Base-by-base conservation (phyloP, 2,329 filamentous ascomycete genomes). In the Venturia nashicola region DNA sequence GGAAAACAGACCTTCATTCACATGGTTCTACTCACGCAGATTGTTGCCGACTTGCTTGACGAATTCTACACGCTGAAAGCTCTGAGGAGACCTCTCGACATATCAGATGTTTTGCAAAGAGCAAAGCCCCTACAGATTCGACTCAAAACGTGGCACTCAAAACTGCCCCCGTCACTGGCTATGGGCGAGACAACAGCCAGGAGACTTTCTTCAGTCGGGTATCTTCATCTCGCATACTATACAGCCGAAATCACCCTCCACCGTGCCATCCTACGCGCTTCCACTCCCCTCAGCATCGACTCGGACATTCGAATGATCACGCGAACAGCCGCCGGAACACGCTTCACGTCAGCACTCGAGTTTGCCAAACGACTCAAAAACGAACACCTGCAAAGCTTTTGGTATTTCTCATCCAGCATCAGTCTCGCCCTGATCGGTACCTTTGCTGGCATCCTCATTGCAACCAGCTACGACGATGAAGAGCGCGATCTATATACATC, bases 61-160 rank as follows among this genome's bases (percentile, higher is more conserved):
- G 76, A 75, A 3, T 80, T 83, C 65, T 82, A 82, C 66, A 81
- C 80, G 1, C 69, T 81, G 2, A 75, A 76, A 61, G 77, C 80
- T 1, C 75, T 78, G 65, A 69, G 73, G 40, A 69, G 72, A 4
- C 72, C 75, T 2, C 73, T 75, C 7, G 71, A 72, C 42, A 75
- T 78, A 65, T 75, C 75, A n/a, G 72, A 79, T 66, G 77, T 82
- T 32, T 72, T 82, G 11, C 79, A 81, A 65, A 75, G 75, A 61
- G 80, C 80, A 40, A 83, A 83, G 66, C 80, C 80, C 1, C 77
- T 81, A 7, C 80, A 82, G 65, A 75, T 82, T 64, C 76, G 77
- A 0, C 71, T 82, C 2, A 79, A 81, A 44, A 76, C 82, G 60
- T 82, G 82, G 81, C 82, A 79, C 66, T 74, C 76, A 3, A 74